A percentile compares a stretch with the other conserved stretches of the same genome.
These are phyloP conservation scores for Castanea sativa DNA, from an alignment of 306 rosid genomes.

Conservation along the genomic window DNA sequence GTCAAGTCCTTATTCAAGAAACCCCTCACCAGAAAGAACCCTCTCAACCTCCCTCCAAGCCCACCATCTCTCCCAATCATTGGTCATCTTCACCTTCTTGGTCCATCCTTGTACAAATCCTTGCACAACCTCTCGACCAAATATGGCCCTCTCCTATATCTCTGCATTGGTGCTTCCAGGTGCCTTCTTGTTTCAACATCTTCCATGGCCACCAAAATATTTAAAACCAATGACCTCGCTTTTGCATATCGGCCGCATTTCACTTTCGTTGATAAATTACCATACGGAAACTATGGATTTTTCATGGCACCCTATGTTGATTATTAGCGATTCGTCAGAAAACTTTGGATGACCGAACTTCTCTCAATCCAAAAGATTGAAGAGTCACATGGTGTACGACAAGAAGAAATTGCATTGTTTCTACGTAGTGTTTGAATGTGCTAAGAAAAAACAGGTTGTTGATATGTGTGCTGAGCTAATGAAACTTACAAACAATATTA, in stretches of 20 bases:
- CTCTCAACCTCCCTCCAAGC: conserved; percentile 21
- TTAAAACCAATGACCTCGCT: conserved; percentile 41
- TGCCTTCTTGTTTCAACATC: conserved; percentile 36
- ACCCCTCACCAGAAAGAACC: no score
- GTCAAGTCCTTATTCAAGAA: no score
- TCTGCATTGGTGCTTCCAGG: conserved; percentile 35
- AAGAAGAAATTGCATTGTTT: background rate
- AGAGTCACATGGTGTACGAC: background rate
- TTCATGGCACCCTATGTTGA: conserved; percentile 41
- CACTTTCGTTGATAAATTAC: conserved; percentile 37
- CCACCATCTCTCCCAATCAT: conserved; percentile 42
- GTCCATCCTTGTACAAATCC: conserved; percentile 27
- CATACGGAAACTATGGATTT: conserved; percentile 36
- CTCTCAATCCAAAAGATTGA: conserved; percentile 17
- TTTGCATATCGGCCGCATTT: conserved; percentile 36
- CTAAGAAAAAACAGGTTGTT: background rate
- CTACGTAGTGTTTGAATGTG: conserved; percentile 22
- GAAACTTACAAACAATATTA: conserved; percentile 47
- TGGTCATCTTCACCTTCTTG: conserved; percentile 50
- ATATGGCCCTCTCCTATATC: conserved; percentile 43
- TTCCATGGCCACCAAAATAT: conserved; percentile 30
- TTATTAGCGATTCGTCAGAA: conserved; percentile 53
- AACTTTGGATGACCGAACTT: conserved; percentile 33
- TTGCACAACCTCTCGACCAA: conserved; percentile 33
- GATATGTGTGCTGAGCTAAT: conserved; percentile 44